phyloP scores from a whole-genome alignment of 2,329 filamentous ascomycete species.

The Colletotrichum sp. region DNA sequence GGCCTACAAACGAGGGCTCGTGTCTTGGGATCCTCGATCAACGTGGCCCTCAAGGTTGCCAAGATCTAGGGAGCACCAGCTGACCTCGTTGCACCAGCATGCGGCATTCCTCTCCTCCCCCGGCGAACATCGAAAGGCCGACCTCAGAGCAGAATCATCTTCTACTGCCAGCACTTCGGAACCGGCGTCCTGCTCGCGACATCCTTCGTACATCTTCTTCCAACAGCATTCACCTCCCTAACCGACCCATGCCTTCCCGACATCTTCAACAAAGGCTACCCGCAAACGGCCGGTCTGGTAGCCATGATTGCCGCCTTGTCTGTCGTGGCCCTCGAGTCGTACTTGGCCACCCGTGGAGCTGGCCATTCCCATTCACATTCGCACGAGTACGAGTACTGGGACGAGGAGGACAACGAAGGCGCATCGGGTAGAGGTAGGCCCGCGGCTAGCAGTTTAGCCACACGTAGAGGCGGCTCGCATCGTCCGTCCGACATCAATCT shows the following conservation, averaged over 20 bases:
- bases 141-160: constrained; percentile 65
- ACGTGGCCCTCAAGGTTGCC: neutral
- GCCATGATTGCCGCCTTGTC: constrained; percentile 83
- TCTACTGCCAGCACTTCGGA: constrained; percentile 76
- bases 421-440: constrained; percentile 23
- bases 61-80: neutral
- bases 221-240: constrained; percentile 70
- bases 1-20: neutral
- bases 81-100: constrained; percentile 47
- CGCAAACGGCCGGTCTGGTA: constrained; percentile 79
- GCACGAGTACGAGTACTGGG: constrained; percentile 54
- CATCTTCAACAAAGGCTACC: constrained; percentile 82
- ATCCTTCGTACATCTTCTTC: constrained; percentile 79
- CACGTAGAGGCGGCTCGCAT: constrained; percentile 40
- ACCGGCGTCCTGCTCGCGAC: constrained; percentile 88
- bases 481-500: constrained; percentile 56
- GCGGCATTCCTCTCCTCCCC: constrained; percentile 70
- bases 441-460: constrained; percentile 35
- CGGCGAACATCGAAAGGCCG: constrained; percentile 61
- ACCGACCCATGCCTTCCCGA: constrained; percentile 75
- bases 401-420: constrained; percentile 45
- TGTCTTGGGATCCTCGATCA: neutral
- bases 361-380: constrained; percentile 59
- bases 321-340: constrained; percentile 87
- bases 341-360: constrained; percentile 76